Base-by-base conservation (phyloP, 345 rosid genomes). In the Arabidopsis thaliana region DNA sequence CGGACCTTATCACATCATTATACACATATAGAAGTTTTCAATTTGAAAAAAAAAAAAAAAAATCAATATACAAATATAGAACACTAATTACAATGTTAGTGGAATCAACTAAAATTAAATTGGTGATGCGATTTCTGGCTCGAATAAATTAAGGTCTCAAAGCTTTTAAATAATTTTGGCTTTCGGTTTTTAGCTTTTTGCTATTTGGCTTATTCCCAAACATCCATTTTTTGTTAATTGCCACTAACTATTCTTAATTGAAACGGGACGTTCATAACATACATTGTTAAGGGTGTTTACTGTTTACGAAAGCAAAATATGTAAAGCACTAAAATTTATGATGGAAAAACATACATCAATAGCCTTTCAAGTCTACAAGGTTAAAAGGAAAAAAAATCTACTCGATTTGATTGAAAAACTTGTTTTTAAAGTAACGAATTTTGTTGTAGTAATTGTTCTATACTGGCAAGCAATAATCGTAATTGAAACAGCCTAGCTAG, bases 161-260 rank as follows among this genome's bases (percentile, higher is more conserved):
- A 49, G 69, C 24, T 61, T 53, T 40, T 20, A 53, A 65, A 33
- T 56, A 12, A 6, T 37, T 67, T 30, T 74, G 42, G 60, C 71
- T 74, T 74, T 66, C 44, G 52, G 67, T 49, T 37, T 25, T 45
- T 34, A 56, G 65, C 72, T 32, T 36, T 59, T 74, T 66, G 52
- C 52, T 67, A 30, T 59, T 59, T 67, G 73, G 73, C 44, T 48
- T 59, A 49, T 48, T 51, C 61, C 46, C 36, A 4, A 46, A 58
- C 6, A 65, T 2, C 28, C 14, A 8, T 30, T 45, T 50, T 55
- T 25, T 33, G 22, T 65, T 75, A 59, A 59, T 67, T 75, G 73
- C 37, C 67, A 67, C 61, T 59, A 67, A 30, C 73, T 67, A 34
- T 67, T 48, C 14, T 75, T 50, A 67, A 59, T 50, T 24, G 32